Evolutionary conservation across 2,329 filamentous ascomycete species (phyloP).

Genomic region (Emergomyces africanus): DNA sequence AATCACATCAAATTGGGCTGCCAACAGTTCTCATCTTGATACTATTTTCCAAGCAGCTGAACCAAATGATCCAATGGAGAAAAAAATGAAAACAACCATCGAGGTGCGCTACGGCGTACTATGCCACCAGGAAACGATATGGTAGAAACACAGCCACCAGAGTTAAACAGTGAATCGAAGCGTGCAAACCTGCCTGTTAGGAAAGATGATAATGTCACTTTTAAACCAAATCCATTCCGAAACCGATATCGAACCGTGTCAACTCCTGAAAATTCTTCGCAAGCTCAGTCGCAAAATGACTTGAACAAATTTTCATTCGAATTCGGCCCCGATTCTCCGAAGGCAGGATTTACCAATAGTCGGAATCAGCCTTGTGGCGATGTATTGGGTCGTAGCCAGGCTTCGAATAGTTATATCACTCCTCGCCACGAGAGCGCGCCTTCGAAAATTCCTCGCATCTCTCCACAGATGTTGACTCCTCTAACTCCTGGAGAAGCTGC

Average conservation of each 20-base stretch:
- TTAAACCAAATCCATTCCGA: conserved; percentile 8
- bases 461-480: conserved; percentile 5
- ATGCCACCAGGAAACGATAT: neutral
- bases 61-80: neutral
- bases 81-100: neutral
- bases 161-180: neutral
- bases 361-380: neutral
- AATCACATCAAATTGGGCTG: neutral
- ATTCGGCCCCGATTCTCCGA: neutral
- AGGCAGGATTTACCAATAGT: neutral
- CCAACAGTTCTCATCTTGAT: neutral
- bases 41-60: neutral
- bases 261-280: neutral
- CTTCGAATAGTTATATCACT: neutral
- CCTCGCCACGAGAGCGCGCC: neutral
- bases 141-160: neutral
- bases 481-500: neutral
- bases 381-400: neutral
- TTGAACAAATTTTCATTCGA: neutral
- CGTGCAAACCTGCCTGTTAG: neutral
- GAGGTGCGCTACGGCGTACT: neutral
- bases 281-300: neutral
- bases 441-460: conserved; percentile 10
- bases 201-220: neutral
- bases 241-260: neutral